Evolutionary conservation across 768 basidiomycete genomes (phyloP).

Genomic region (Aureoboletus auriporus): DNA sequence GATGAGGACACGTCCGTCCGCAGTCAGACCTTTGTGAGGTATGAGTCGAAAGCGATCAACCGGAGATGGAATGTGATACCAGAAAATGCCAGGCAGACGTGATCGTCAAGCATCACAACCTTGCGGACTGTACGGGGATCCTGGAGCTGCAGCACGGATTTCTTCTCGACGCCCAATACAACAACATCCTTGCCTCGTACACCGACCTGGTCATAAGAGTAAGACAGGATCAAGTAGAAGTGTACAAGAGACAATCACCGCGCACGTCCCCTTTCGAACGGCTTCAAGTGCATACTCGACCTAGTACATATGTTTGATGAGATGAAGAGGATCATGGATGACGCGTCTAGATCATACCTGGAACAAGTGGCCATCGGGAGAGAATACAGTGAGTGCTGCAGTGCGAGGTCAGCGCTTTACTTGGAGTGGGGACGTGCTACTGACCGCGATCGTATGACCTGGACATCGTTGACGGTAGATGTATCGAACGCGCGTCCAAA

Average conservation of each 20-base stretch:
- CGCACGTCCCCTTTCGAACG: constrained; percentile 94
- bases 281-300: constrained; percentile 99
- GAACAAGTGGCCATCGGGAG: constrained; percentile 98
- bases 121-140: constrained; percentile 97
- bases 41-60: constrained; percentile 10
- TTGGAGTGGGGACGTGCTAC: constrained; percentile 4
- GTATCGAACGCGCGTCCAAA: constrained; percentile 52
- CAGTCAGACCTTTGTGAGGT: constrained; percentile 72
- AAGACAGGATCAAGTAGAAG: background rate
- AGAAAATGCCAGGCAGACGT: constrained; percentile 95
- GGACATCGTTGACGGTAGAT: constrained; percentile 51
- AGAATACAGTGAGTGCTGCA: constrained; percentile 93
- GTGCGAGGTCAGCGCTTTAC: constrained; percentile 3
- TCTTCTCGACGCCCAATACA: constrained; percentile 98
- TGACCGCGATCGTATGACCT: constrained; percentile 97
- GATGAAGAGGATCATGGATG: constrained; percentile 9
- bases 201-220: constrained; percentile 63
- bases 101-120: constrained; percentile 98
- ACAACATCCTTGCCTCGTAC: constrained; percentile 94
- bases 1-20: constrained; percentile 95
- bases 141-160: constrained; percentile 94
- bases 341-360: constrained; percentile 56
- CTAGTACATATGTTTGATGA: constrained; percentile 39
- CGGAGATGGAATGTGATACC: constrained; percentile 48
- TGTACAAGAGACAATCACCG: constrained; percentile 49